Evolutionary conservation across 768 basidiomycete species (phyloP).

Genomic region (Mycena vulgaris): DNA sequence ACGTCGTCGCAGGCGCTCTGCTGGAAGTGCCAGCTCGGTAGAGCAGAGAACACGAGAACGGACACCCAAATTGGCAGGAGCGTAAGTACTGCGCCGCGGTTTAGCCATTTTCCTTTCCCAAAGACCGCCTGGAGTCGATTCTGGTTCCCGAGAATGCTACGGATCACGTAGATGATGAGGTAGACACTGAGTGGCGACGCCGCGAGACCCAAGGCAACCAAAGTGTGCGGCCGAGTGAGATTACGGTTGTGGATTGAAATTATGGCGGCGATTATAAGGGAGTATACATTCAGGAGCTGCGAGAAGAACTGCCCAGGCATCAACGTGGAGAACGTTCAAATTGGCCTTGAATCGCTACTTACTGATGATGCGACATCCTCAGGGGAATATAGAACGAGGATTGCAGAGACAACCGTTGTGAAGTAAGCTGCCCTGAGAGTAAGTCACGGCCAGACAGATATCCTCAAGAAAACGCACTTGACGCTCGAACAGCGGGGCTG

Average conservation of each 20-base stretch:
- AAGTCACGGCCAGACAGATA: not conserved
- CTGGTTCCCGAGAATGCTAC: constrained; percentile 11
- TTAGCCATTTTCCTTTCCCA: constrained; percentile 26
- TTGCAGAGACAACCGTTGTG: constrained; percentile 26
- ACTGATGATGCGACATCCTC: constrained; percentile 23
- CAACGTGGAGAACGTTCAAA: not conserved
- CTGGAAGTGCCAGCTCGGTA: constrained; percentile 30
- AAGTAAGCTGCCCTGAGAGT: constrained; percentile 18
- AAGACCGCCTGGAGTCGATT: constrained; percentile 22
- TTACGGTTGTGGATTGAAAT: constrained; percentile 22
- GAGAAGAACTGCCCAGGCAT: constrained; percentile 26
- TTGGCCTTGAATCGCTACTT: not conserved
- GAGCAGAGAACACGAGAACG: constrained; percentile 23
- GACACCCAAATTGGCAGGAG: constrained; percentile 25
- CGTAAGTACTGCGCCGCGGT: constrained; percentile 12
- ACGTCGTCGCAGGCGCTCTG: constrained; percentile 30
- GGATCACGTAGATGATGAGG: constrained; percentile 34
- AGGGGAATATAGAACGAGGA: constrained; percentile 32
- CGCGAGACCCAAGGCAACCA: constrained; percentile 23
- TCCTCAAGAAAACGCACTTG: constrained; percentile 19
- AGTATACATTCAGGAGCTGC: constrained; percentile 33
- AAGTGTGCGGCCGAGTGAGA: constrained; percentile 31
- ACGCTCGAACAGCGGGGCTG: constrained; percentile 32
- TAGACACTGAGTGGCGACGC: constrained; percentile 32
- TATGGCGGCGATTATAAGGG: constrained; percentile 33